Conservation (phyloP, 495 filamentous ascomycete genomes). For the Pyronema omphalodes region DNA sequence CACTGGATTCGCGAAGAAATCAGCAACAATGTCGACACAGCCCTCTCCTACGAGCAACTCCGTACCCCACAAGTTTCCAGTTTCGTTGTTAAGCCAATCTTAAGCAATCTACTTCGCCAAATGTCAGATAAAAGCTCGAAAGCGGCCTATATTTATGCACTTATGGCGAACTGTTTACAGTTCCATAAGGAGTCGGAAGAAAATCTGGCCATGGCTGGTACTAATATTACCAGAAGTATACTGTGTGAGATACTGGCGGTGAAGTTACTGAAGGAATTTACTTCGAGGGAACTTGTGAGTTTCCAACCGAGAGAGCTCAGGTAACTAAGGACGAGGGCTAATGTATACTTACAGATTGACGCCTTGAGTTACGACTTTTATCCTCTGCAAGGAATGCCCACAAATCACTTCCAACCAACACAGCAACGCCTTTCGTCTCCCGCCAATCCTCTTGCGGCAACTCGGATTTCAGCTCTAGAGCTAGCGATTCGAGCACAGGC, state of each 20-base stretch:
- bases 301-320: constrained; percentile 8
- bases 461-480: constrained; percentile 70
- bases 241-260: constrained; percentile 85
- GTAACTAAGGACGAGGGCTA: background rate
- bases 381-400: constrained; percentile 57
- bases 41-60: constrained; percentile 86
- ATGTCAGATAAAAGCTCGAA: constrained; percentile 71
- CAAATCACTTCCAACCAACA: background rate
- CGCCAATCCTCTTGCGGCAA: constrained; percentile 17
- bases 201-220: constrained; percentile 65
- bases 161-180: constrained; percentile 85
- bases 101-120: constrained; percentile 32
- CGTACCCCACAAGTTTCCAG: constrained; percentile 87
- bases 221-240: constrained; percentile 62
- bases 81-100: constrained; percentile 76
- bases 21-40: constrained; percentile 68
- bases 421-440: constrained; percentile 11
- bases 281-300: constrained; percentile 52
- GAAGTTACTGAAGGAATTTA: constrained; percentile 74
- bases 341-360: constrained; percentile 35
- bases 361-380: constrained; percentile 87
- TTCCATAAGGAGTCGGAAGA: constrained; percentile 71
- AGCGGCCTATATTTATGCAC: constrained; percentile 58
- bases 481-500: constrained; percentile 71
- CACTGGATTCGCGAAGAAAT: constrained; percentile 74